phyloP scores from a whole-genome alignment of 495 filamentous ascomycete genomes.

The Evansstolkia leycettana region DNA sequence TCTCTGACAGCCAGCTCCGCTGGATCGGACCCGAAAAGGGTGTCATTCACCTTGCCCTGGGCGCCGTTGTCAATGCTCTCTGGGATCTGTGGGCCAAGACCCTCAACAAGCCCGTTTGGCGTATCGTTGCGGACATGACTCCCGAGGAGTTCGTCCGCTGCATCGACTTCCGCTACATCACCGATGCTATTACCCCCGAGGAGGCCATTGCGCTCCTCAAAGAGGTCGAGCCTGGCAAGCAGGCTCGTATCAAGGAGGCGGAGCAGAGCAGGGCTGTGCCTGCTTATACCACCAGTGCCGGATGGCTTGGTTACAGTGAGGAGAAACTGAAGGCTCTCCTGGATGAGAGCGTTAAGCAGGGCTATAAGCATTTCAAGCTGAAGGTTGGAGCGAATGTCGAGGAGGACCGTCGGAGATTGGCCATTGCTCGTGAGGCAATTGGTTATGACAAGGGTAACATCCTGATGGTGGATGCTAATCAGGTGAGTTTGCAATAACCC shows the following conservation, averaged over 20 bases:
- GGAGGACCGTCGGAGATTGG: slow-evolving; percentile 54
- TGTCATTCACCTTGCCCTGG: slow-evolving; percentile 84
- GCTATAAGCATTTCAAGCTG: slow-evolving; percentile 84
- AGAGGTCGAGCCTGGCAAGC: slow-evolving; percentile 49
- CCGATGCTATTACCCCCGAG: slow-evolving; percentile 78
- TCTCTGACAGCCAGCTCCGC: slow-evolving; percentile 77
- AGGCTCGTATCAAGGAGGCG: slow-evolving; percentile 55
- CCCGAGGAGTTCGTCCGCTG: slow-evolving; percentile 76
- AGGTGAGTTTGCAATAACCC: slow-evolving; percentile 33
- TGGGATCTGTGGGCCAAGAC: slow-evolving; percentile 95
- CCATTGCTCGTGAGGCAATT: slow-evolving; percentile 69
- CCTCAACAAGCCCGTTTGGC: slow-evolving; percentile 79
- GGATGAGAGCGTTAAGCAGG: slow-evolving; percentile 56
- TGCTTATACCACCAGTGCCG: slow-evolving; percentile 83
- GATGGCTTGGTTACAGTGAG: slow-evolving; percentile 89
- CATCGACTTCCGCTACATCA: slow-evolving; percentile 91
- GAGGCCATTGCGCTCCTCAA: slow-evolving; percentile 66
- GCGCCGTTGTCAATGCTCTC: slow-evolving; percentile 81
- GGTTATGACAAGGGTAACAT: slow-evolving; percentile 80
- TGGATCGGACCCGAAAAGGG: slow-evolving; percentile 97
- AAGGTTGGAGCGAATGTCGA: slow-evolving; percentile 70
- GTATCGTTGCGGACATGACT: slow-evolving; percentile 77
- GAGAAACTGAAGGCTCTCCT: slow-evolving; percentile 69
- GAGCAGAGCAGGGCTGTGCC: slow-evolving; percentile 61
- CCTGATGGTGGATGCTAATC: slow-evolving; percentile 92